These are phyloP conservation scores for Phalaenopsis hybrid DNA, from an alignment of 116 monocot species.

Conservation along the genomic window DNA sequence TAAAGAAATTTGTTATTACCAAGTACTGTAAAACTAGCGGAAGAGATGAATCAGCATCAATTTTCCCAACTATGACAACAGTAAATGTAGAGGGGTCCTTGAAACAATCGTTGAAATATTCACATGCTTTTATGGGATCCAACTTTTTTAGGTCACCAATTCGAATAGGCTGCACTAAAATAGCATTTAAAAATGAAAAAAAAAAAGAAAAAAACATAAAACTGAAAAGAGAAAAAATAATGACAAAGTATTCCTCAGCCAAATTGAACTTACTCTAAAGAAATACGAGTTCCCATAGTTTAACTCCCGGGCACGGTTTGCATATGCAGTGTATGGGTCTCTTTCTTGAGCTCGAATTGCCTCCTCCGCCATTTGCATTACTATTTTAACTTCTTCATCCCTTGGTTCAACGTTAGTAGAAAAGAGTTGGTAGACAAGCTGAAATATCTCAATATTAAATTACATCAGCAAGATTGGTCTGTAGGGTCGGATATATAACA, in stretches of 20 bases:
- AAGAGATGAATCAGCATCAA: conserved; percentile 58
- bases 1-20: conserved; percentile 41
- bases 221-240: neutral
- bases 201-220: neutral
- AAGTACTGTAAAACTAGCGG: conserved; percentile 81
- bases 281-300: conserved; percentile 94
- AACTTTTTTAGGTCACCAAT: conserved; percentile 80
- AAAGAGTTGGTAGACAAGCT: conserved; percentile 98
- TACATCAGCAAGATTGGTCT: neutral
- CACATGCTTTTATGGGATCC: conserved; percentile 80
- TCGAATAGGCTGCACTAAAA: conserved; percentile 68
- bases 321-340: conserved; percentile 90
- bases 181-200: conserved; percentile 5
- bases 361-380: conserved; percentile 99
- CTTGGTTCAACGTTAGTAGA: conserved; percentile 76
- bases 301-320: conserved; percentile 86
- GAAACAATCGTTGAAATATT: conserved; percentile 83
- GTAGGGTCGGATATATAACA: neutral
- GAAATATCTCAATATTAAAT: conserved; percentile 16
- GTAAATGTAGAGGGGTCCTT: conserved; percentile 95
- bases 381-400: conserved; percentile 94
- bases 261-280: conserved; percentile 54
- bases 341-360: conserved; percentile 95
- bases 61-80: conserved; percentile 84
- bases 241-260: conserved; percentile 7